Evolutionary conservation across 129 eudicot genomes (phyloP).

Genomic region (Lactuca sativa): DNA sequence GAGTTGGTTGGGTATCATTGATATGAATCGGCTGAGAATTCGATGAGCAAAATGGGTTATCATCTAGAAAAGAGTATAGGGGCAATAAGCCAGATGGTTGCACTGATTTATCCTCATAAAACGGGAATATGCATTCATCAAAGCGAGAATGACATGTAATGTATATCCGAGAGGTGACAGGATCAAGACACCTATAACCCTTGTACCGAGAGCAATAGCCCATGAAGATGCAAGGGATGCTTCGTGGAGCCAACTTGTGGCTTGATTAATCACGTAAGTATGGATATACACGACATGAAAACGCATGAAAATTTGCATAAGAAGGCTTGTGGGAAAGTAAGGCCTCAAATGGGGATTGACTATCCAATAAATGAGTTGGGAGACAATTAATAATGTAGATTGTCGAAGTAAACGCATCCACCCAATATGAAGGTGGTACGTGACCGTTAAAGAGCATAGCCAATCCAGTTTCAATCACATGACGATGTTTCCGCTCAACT

Average conservation of each 20-base stretch:
- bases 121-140: not conserved
- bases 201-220: not conserved
- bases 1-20: no score
- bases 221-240: not conserved
- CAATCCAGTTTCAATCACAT: no score
- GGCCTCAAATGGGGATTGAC: not conserved
- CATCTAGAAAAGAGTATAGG: no score
- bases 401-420: no score
- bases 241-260: not conserved
- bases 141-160: not conserved
- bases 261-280: not conserved
- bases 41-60: no score
- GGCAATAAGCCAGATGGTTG: no score
- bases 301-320: not conserved
- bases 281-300: not conserved
- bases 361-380: not conserved
- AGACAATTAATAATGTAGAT: no score
- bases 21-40: no score
- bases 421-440: no score
- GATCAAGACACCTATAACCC: no score
- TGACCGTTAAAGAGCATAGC: no score
- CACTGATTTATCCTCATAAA: not conserved
- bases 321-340: not conserved
- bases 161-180: not conserved
- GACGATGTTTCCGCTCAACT: no score